Percentiles rank a stretch among this genome's conserved stretches.
Conservation (phyloP, 148 eudicot genomes). For the Mesembryanthemum crystallinum region DNA sequence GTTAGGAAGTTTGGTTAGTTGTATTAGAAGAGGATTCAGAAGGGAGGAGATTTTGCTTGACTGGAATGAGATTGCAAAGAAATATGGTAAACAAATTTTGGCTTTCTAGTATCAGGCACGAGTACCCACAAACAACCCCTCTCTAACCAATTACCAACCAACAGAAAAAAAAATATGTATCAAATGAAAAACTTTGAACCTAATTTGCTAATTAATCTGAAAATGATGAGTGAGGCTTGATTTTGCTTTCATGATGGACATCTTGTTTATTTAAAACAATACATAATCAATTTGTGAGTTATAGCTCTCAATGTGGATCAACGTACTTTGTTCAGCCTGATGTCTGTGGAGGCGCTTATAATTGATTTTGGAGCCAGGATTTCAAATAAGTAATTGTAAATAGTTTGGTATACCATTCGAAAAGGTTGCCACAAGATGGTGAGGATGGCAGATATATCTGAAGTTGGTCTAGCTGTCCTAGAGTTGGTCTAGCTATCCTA, state of each 20-base stretch:
- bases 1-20: slow-evolving; percentile 39
- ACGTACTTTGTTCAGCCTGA: neutral
- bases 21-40: slow-evolving; percentile 33
- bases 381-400: neutral
- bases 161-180: neutral
- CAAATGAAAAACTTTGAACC: neutral
- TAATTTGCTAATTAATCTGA: neutral
- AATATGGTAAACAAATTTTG: slow-evolving; percentile 50
- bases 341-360: neutral
- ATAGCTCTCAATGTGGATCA: neutral
- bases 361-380: neutral
- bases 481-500: neutral
- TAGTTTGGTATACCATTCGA: neutral
- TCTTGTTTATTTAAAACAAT: neutral
- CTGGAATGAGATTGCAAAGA: slow-evolving; percentile 87
- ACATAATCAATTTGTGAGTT: neutral
- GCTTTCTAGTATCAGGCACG: no score
- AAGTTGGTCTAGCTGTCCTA: neutral
- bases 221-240: neutral
- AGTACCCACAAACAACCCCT: neutral
- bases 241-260: neutral
- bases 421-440: neutral
- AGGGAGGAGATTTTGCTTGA: slow-evolving; percentile 76
- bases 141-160: neutral
- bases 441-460: neutral